These are phyloP conservation scores for Rhizopus arrhizus DNA, from an alignment of 371 early-diverging fungal genomes.

Conservation along the genomic window DNA sequence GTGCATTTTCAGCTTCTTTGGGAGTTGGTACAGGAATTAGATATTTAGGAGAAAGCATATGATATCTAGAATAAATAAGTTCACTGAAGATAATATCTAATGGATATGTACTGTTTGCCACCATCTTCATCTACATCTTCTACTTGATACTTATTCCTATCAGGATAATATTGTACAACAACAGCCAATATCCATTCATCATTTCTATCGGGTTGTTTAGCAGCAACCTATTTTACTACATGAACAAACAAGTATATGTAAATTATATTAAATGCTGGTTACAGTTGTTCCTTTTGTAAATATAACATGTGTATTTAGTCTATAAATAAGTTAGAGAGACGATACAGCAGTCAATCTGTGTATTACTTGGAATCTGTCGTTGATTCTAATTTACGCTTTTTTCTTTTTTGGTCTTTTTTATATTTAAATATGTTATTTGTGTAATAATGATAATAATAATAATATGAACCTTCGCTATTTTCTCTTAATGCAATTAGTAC, in stretches of 20 bases:
- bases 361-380: conserved; percentile 41
- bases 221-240: conserved; percentile 57
- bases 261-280: conserved; percentile 3
- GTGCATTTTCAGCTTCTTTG: conserved; percentile 41
- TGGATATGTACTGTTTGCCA: conserved; percentile 53
- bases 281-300: conserved; percentile 48
- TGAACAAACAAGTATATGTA: not conserved
- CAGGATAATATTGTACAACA: conserved; percentile 62
- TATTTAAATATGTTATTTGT: conserved; percentile 20
- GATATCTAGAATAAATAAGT: conserved; percentile 48
- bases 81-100: not conserved
- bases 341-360: not conserved
- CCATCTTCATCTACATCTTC: conserved; percentile 76
- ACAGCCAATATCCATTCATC: conserved; percentile 80
- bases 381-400: conserved; percentile 63
- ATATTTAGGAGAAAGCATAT: conserved; percentile 59
- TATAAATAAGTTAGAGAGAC: not conserved
- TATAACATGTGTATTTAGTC: conserved; percentile 22
- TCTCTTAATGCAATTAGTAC: conserved; percentile 58
- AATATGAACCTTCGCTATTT: conserved; percentile 37
- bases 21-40: conserved; percentile 64
- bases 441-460: not conserved
- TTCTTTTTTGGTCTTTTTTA: conserved; percentile 50
- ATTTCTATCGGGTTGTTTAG: conserved; percentile 57
- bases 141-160: conserved; percentile 70